Conservation (phyloP, 2,329 filamentous ascomycete genomes). For the Incumbomyces lentus region DNA sequence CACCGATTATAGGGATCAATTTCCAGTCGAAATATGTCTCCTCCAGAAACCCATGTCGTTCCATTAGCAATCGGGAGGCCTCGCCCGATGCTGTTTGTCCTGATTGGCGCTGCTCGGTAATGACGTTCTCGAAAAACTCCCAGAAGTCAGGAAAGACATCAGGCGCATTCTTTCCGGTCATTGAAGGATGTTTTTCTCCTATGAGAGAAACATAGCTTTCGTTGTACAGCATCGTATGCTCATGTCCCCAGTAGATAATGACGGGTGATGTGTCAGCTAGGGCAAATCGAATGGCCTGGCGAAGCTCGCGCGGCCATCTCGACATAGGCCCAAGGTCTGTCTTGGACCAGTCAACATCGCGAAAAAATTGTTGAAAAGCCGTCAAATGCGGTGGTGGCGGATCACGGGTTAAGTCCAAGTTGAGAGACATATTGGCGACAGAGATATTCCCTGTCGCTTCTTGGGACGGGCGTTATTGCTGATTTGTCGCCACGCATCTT, state of each 20-base stretch:
- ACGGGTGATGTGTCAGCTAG: conserved; percentile 36
- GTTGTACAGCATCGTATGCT: conserved; percentile 28
- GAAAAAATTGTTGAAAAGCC: conserved; percentile 4
- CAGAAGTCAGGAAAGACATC: conserved; percentile 32
- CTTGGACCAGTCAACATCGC: conserved; percentile 4
- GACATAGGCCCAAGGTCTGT: conserved; percentile 36
- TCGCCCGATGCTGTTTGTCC: conserved; percentile 31
- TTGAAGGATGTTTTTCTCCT: conserved; percentile 26
- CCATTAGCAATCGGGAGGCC: conserved; percentile 39
- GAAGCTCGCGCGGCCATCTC: conserved; percentile 39
- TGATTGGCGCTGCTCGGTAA: conserved; percentile 27
- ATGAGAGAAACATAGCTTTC: conserved; percentile 25
- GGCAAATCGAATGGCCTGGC: conserved; percentile 36
- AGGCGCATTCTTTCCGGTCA: conserved; percentile 29
- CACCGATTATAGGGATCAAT: conserved; percentile 37
- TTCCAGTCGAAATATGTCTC: conserved; percentile 43
- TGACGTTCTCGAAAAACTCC: conserved; percentile 29
- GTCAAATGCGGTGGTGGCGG: neutral
- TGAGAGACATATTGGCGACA: neutral
- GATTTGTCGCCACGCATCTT: too few species aligned
- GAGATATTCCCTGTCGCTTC: too few species aligned
- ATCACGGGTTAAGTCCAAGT: conserved; percentile 4
- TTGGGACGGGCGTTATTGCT: too few species aligned
- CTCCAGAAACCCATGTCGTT: conserved; percentile 33
- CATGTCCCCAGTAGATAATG: conserved; percentile 28